phyloP scores from a whole-genome alignment of 2,329 filamentous ascomycete species.

The Trichoderma guizhouense region DNA sequence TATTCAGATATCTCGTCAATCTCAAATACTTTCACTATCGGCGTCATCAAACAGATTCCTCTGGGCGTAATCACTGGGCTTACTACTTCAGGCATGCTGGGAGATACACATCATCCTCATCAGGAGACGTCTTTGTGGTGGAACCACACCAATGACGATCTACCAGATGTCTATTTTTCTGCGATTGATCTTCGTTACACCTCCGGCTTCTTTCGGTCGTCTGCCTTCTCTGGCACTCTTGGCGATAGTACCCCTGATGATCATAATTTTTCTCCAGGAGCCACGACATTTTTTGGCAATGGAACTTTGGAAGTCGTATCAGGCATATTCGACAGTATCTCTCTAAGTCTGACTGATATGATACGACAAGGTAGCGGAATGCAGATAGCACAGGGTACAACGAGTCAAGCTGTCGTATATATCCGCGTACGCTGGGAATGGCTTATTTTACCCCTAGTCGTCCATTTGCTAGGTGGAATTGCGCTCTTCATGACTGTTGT shows the following conservation, averaged over 20 bases:
- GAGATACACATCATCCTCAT: not conserved
- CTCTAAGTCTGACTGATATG: not conserved
- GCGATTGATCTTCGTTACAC: not conserved
- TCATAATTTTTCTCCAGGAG: not conserved
- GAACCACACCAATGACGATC: not conserved
- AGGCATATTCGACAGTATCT: not conserved
- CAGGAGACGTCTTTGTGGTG: not conserved
- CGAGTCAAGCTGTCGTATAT: not conserved
- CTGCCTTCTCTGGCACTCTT: not conserved
- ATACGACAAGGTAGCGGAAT: not conserved
- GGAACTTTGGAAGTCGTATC: not conserved
- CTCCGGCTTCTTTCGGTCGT: not conserved
- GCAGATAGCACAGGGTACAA: not conserved
- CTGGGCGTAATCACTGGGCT: not conserved
- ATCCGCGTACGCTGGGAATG: not conserved
- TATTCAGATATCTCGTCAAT: not conserved
- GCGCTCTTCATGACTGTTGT: not conserved
- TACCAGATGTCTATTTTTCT: not conserved
- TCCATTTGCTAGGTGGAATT: not conserved
- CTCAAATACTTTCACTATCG: not conserved
- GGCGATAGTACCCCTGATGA: not conserved
- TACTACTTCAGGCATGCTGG: not conserved
- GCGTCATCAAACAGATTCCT: not conserved
- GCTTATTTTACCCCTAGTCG: not conserved
- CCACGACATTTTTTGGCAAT: not conserved